A percentile compares a stretch with the other conserved stretches of the same genome.
Evolutionary conservation across 208 protist genomes (phyloP).

Genomic region (Leishmania major): DNA sequence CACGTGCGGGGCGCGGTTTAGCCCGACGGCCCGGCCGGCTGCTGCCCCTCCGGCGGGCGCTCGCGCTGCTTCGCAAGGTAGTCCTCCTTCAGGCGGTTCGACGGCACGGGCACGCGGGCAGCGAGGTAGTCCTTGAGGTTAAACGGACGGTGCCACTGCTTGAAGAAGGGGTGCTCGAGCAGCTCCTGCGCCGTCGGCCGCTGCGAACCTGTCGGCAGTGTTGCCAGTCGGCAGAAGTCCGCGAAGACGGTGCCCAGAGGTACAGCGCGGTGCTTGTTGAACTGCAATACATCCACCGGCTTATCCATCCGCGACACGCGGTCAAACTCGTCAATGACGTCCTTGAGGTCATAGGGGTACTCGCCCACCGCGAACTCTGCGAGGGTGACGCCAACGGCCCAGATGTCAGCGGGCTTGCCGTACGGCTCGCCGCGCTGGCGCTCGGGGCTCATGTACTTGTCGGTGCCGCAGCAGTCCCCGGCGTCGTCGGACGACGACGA

Average conservation of each 20-base stretch:
- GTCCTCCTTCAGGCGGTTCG: slow-evolving; percentile 51
- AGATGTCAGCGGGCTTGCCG: slow-evolving; percentile 83
- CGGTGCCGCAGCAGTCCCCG: slow-evolving; percentile 76
- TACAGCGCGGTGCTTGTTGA: slow-evolving; percentile 36
- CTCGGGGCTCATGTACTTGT: slow-evolving; percentile 92
- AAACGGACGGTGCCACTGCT: slow-evolving; percentile 77
- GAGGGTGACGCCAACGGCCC: slow-evolving; percentile 89
- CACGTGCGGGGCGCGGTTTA: slow-evolving; percentile 1
- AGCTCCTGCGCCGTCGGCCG: slow-evolving; percentile 80
- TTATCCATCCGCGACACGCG: slow-evolving; percentile 44
- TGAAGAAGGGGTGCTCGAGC: slow-evolving; percentile 89
- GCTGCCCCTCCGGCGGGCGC: background rate
- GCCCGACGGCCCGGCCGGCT: background rate
- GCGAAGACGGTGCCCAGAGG: slow-evolving; percentile 61
- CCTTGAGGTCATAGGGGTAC: slow-evolving; percentile 75
- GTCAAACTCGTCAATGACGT: slow-evolving; percentile 75
- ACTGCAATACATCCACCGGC: slow-evolving; percentile 44
- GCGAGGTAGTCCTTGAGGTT: slow-evolving; percentile 77
- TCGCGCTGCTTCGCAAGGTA: slow-evolving; percentile 35
- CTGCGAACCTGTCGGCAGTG: slow-evolving; percentile 54
- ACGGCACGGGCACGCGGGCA: slow-evolving; percentile 44
- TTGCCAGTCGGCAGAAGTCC: slow-evolving; percentile 76
- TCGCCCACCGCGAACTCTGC: slow-evolving; percentile 86
- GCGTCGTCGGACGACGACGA: slow-evolving; percentile 16
- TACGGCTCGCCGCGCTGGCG: slow-evolving; percentile 80